Percentiles rank a stretch among this genome's conserved stretches.
These are phyloP conservation scores for Metahyphopichia silvanorum DNA, from an alignment of 805 yeast species.

Conservation along the genomic window DNA sequence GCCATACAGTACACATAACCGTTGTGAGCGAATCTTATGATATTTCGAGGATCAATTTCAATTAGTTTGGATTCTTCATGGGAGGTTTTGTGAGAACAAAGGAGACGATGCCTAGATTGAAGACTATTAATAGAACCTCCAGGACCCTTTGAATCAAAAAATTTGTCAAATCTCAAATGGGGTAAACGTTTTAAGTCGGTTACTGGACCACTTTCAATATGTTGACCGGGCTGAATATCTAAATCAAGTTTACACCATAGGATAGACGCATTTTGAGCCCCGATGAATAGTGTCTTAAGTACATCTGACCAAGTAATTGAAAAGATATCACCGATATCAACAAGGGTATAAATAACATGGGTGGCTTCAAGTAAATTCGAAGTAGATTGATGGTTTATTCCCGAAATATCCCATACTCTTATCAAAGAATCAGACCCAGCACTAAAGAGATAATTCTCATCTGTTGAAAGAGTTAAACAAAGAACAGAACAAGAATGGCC, in stretches of 20 bases:
- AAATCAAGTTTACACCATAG: constrained; percentile 55
- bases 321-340: constrained; percentile 93
- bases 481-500: constrained; percentile 54
- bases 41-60: constrained; percentile 66
- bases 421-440: constrained; percentile 91
- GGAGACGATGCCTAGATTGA: constrained; percentile 23
- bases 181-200: constrained; percentile 28
- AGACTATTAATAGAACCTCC: constrained; percentile 49
- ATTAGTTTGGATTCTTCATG: constrained; percentile 32
- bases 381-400: constrained; percentile 9
- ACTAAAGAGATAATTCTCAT: constrained; percentile 63
- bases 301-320: constrained; percentile 68
- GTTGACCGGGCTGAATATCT: neutral
- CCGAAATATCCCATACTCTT: constrained; percentile 73
- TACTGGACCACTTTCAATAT: constrained; percentile 1
- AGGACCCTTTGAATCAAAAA: constrained; percentile 89
- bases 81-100: constrained; percentile 11
- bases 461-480: constrained; percentile 54
- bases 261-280: constrained; percentile 89
- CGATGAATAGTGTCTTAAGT: constrained; percentile 66
- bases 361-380: constrained; percentile 27
- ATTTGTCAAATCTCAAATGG: constrained; percentile 70
- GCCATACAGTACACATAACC: constrained; percentile 82
- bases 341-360: constrained; percentile 75
- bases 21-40: constrained; percentile 80